Percentiles rank a stretch among this genome's conserved stretches.
Conservation (phyloP, 2,329 filamentous ascomycete species). For the Chalaropsis ovoidea region DNA sequence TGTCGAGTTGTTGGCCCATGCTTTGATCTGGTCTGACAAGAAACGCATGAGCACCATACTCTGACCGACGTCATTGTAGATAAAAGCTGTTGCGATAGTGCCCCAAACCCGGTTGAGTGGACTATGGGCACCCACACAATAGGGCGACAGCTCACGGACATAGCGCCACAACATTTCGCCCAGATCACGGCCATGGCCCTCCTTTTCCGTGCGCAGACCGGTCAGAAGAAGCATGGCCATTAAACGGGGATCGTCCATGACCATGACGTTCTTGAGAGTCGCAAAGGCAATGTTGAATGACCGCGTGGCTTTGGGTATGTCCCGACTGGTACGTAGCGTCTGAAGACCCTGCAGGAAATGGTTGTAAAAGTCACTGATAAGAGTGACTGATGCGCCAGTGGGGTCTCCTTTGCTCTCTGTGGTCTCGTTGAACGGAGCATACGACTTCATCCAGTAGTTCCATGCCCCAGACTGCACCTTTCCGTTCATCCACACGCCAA, state of each 20-base stretch:
- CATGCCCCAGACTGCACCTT: conserved; percentile 23
- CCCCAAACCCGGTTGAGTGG: conserved; percentile 24
- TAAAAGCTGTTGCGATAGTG: conserved; percentile 22
- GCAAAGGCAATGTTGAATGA: conserved; percentile 26
- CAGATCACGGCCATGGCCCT: conserved; percentile 23
- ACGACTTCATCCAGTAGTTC: conserved; percentile 17
- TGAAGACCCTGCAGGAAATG: conserved; percentile 23
- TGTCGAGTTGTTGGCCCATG: conserved; percentile 18
- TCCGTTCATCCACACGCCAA: conserved; percentile 21
- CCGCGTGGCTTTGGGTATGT: conserved; percentile 17
- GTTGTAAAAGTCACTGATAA: conserved; percentile 25
- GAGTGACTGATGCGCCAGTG: conserved; percentile 21
- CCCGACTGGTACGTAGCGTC: conserved; percentile 14
- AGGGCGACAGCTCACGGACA: conserved; percentile 21
- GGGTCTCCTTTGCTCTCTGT: conserved; percentile 22
- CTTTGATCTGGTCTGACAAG: conserved; percentile 21
- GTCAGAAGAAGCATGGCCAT: conserved; percentile 23
- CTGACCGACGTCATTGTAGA: conserved; percentile 24
- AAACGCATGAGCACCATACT: conserved; percentile 24
- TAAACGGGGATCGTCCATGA: conserved; percentile 24
- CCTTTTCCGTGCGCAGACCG: conserved; percentile 24
- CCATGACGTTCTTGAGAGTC: conserved; percentile 21
- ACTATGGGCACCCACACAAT: conserved; percentile 21
- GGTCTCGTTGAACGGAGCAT: conserved; percentile 17
- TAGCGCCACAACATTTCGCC: conserved; percentile 25